phyloP scores from a whole-genome alignment of 169 alveolate genomes.

The Cryptosporidium meleagridis region DNA sequence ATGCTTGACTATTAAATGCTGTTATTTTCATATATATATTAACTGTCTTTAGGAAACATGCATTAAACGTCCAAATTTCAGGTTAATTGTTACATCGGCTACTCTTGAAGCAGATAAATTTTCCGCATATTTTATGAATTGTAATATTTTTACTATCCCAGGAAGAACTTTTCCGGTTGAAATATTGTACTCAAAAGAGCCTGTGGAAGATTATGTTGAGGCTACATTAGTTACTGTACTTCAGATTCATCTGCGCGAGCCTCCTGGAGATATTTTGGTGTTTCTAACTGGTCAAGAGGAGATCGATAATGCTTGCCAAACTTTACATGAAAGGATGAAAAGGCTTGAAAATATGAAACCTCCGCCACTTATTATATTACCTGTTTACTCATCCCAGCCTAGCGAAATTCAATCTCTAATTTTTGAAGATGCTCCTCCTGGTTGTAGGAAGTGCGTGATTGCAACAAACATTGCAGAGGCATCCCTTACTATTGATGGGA shows the following conservation, averaged over 20 bases:
- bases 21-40: no score
- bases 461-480: conserved; percentile 99
- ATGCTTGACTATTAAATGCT: neutral
- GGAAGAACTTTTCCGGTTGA: conserved; percentile 99
- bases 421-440: conserved; percentile 98
- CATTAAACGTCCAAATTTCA: conserved; percentile 92
- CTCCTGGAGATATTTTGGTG: conserved; percentile 98
- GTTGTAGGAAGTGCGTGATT: conserved; percentile 97
- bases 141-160: conserved; percentile 98
- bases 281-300: conserved; percentile 99
- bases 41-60: conserved; percentile 85
- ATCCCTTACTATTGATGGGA: conserved; percentile 99
- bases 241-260: conserved; percentile 96
- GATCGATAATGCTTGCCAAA: conserved; percentile 97
- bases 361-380: conserved; percentile 95
- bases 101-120: conserved; percentile 97
- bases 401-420: conserved; percentile 96
- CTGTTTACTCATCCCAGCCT: conserved; percentile 98
- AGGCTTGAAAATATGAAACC: conserved; percentile 93
- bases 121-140: conserved; percentile 94
- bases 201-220: conserved; percentile 98
- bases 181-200: conserved; percentile 95
- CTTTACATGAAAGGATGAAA: conserved; percentile 94
- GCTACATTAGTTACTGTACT: conserved; percentile 97
- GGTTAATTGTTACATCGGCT: conserved; percentile 99